Conservation (phyloP, 2,329 filamentous ascomycete species). For the Arthroderma uncinatum region DNA sequence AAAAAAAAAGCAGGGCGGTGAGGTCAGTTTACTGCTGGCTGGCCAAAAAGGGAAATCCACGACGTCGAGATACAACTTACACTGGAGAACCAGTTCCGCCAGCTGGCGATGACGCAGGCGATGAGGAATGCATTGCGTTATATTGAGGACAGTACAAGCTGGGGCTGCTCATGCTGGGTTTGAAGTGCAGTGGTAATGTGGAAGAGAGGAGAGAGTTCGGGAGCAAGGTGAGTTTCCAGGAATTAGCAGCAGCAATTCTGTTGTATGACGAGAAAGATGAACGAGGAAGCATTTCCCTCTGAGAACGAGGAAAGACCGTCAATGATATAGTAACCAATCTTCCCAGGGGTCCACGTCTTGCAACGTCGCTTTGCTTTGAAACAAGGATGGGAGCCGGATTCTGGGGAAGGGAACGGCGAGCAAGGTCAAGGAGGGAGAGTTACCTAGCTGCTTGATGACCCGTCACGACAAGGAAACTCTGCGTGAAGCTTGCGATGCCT, state of each 20-base stretch:
- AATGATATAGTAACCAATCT: background rate
- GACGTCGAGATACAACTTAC: slow-evolving; percentile 1
- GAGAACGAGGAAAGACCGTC: background rate
- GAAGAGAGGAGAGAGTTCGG: background rate
- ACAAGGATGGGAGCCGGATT: slow-evolving; percentile 5
- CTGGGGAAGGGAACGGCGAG: slow-evolving; percentile 5
- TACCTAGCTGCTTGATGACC: background rate
- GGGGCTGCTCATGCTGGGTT: background rate
- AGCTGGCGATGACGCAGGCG: background rate
- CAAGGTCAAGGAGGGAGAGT: background rate
- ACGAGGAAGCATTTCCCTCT: slow-evolving; percentile 1
- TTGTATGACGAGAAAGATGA: background rate
- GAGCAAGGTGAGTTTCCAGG: background rate
- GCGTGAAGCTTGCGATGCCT: slow-evolving; percentile 5
- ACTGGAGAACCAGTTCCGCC: background rate
- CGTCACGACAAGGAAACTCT: slow-evolving; percentile 5
- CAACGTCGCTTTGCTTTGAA: background rate
- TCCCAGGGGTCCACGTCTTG: background rate
- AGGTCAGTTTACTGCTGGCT: background rate
- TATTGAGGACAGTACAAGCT: slow-evolving; percentile 1
- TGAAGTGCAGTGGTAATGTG: background rate
- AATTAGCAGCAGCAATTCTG: slow-evolving; percentile 4
- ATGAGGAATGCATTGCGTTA: slow-evolving; percentile 1
- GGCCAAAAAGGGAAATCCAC: background rate
- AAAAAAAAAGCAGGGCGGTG: background rate